Percentiles rank a stretch among this genome's conserved stretches.
These are phyloP conservation scores for Phoenix roebelenii DNA, from an alignment of 176 grass and related monocot genomes.

Conservation along the genomic window DNA sequence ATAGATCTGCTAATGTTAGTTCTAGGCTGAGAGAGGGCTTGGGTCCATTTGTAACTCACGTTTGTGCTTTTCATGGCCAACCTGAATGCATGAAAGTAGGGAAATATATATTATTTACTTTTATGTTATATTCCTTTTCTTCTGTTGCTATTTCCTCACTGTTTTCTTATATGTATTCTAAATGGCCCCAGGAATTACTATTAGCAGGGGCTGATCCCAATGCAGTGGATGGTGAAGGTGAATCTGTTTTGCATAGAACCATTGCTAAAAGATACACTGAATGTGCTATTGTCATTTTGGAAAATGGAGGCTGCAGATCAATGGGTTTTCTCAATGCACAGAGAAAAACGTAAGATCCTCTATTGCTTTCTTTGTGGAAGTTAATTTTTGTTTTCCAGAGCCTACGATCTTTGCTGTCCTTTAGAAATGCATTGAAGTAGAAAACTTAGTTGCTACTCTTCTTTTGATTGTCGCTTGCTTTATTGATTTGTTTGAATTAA, in stretches of 20 bases:
- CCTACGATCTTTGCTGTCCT: no score
- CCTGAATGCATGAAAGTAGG: constrained; percentile 89
- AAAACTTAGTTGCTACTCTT: not conserved
- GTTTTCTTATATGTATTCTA: constrained; percentile 15
- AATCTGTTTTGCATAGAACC: constrained; percentile 86
- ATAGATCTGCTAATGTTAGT: constrained; percentile 59
- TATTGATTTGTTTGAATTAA: not conserved
- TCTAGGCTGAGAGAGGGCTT: constrained; percentile 70
- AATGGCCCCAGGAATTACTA: constrained; percentile 66
- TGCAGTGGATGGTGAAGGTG: constrained; percentile 83
- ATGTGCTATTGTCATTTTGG: constrained; percentile 89
- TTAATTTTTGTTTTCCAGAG: no score
- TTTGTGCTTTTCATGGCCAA: constrained; percentile 97
- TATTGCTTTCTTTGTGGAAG: no score
- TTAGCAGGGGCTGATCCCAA: constrained; percentile 89
- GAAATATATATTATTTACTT: constrained; percentile 4
- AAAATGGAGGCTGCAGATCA: constrained; percentile 93
- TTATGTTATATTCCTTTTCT: constrained; percentile 6
- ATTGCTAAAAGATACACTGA: constrained; percentile 82
- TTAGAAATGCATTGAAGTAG: not conserved
- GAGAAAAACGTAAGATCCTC: constrained; percentile 66
- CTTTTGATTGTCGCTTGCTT: not conserved
- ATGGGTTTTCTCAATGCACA: constrained; percentile 72
- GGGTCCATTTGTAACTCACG: constrained; percentile 78
- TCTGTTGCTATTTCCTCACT: constrained; percentile 22